These are phyloP conservation scores for Arbutus unedo DNA, from an alignment of 148 eudicot genomes.

Conservation along the genomic window DNA sequence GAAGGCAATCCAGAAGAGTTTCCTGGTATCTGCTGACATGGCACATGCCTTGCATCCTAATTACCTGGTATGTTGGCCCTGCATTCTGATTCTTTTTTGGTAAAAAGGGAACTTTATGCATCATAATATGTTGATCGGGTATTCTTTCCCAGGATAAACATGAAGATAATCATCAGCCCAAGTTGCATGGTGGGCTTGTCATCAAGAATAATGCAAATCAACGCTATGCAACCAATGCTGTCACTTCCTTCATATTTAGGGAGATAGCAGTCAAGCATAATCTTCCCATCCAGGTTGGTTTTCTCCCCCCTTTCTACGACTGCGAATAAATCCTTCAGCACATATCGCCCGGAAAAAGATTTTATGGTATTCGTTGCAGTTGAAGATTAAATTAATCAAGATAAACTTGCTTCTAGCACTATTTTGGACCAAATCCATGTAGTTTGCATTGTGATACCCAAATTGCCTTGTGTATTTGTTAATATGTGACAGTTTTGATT, in stretches of 20 bases:
- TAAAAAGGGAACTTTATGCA: not conserved
- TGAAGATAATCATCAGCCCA: conserved; percentile 98
- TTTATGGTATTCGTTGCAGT: not conserved
- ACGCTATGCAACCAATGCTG: conserved; percentile 95
- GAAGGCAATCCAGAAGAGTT: conserved; percentile 84
- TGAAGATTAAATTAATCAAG: not conserved
- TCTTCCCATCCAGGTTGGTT: conserved; percentile 79
- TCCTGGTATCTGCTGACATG: conserved; percentile 96
- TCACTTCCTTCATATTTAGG: conserved; percentile 86
- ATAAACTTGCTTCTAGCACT: not conserved
- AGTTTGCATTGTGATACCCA: not conserved
- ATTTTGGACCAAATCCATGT: not conserved
- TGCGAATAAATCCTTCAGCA: not conserved
- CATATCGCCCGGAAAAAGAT: not conserved
- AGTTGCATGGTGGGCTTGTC: conserved; percentile 89
- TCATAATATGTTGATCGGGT: not conserved
- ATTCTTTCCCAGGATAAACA: conserved; percentile 71
- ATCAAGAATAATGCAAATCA: conserved; percentile 97
- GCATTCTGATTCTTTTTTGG: not conserved
- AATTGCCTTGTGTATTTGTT: not conserved
- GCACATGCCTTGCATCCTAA: conserved; percentile 99
- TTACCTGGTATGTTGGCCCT: conserved; percentile 57
- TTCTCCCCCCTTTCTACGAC: not conserved
- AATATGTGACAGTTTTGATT: not conserved
- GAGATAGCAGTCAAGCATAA: conserved; percentile 76